These are phyloP conservation scores for Syzygium aqueum DNA, from an alignment of 345 rosid genomes.

Conservation along the genomic window DNA sequence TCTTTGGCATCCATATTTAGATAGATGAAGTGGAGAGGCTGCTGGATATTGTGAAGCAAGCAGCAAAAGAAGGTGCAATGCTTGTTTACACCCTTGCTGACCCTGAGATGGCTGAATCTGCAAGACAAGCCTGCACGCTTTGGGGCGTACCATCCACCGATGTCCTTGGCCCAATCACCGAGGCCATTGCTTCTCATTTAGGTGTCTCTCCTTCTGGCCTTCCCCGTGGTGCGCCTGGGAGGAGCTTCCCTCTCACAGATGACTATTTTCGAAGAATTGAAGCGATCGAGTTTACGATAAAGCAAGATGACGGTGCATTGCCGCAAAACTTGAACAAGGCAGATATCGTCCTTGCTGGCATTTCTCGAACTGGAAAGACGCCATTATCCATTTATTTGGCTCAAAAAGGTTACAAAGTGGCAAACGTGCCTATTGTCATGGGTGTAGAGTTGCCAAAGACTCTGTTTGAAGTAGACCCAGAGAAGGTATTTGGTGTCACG, in stretches of 20 bases:
- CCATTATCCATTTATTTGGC: conserved; percentile 75
- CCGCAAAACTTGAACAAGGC: conserved; percentile 66
- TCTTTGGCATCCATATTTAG: conserved; percentile 12
- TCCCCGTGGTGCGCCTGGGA: conserved; percentile 60
- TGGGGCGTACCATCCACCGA: conserved; percentile 71
- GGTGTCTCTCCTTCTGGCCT: conserved; percentile 83
- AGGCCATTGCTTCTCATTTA: conserved; percentile 66
- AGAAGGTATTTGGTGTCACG: conserved; percentile 70
- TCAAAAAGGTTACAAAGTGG: conserved; percentile 82
- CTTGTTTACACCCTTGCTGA: conserved; percentile 69
- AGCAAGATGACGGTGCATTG: conserved; percentile 80
- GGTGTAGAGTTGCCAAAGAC: conserved; percentile 54
- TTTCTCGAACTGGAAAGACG: conserved; percentile 84
- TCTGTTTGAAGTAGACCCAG: conserved; percentile 53
- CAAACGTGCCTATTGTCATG: conserved; percentile 76
- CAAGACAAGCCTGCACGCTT: conserved; percentile 49
- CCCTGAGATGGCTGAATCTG: conserved; percentile 68
- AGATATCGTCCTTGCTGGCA: conserved; percentile 69
- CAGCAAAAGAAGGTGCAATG: conserved; percentile 77
- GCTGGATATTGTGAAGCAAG: conserved; percentile 74
- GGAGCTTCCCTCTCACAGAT: conserved; percentile 40
- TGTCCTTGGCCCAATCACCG: conserved; percentile 81
- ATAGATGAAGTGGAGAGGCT: conserved; percentile 64
- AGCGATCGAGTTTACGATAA: conserved; percentile 85
- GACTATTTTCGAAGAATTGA: conserved; percentile 66